Conservation (phyloP, 805 yeast species). For the Lachancea lanzarotensis region DNA sequence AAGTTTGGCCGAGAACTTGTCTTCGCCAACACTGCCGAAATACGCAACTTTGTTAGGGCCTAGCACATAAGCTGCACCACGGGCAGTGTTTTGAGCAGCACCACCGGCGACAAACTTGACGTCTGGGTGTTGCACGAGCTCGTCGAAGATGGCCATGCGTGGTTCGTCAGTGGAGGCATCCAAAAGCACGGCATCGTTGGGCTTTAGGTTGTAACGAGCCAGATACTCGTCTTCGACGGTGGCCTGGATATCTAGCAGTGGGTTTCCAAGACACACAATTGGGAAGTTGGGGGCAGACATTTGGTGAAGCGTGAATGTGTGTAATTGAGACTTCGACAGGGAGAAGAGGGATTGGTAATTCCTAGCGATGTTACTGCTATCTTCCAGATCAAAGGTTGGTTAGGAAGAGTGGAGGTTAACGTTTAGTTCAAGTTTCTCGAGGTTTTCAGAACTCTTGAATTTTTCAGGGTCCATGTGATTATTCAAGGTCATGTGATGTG, state of each 20-base stretch:
- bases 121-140: slow-evolving; percentile 54
- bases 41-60: slow-evolving; percentile 80
- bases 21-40: slow-evolving; percentile 95
- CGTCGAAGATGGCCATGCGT: slow-evolving; percentile 82
- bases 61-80: slow-evolving; percentile 93
- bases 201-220: slow-evolving; percentile 75
- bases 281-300: too few species aligned
- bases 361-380: too few species aligned
- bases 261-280: slow-evolving; percentile 81
- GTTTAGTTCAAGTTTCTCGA: too few species aligned
- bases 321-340: too few species aligned
- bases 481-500: too few species aligned
- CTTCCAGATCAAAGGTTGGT: too few species aligned
- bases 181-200: slow-evolving; percentile 84
- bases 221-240: slow-evolving; percentile 62
- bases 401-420: too few species aligned
- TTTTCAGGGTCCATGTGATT: too few species aligned
- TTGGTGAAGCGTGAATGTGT: too few species aligned
- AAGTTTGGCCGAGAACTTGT: slow-evolving; percentile 75
- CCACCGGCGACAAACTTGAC: slow-evolving; percentile 91
- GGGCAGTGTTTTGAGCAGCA: slow-evolving; percentile 98
- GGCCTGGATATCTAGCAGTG: slow-evolving; percentile 81
- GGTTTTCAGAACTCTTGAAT: too few species aligned
- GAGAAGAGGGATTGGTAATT: too few species aligned
- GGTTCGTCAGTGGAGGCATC: slow-evolving; percentile 53